These are phyloP conservation scores for Lepidium sativum DNA, from an alignment of 345 rosid species.

Conservation along the genomic window DNA sequence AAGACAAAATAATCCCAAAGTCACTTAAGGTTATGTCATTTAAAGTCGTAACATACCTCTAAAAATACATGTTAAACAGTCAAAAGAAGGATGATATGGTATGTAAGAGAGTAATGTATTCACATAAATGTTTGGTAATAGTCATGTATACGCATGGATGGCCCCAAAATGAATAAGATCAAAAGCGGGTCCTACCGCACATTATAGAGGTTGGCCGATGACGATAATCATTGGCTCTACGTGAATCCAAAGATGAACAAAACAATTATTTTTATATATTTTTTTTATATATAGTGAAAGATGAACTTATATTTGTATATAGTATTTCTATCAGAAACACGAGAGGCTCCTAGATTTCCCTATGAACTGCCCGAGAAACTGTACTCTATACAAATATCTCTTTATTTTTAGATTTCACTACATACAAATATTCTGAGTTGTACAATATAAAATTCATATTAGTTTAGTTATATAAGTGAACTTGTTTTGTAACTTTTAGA, in stretches of 20 bases:
- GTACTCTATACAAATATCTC: conserved; percentile 27
- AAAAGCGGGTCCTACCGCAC: not conserved
- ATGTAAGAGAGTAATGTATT: too few relatives aligned
- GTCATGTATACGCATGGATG: conserved; percentile 6
- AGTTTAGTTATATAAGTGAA: not conserved
- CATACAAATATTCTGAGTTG: conserved; percentile 19
- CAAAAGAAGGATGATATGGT: too few relatives aligned
- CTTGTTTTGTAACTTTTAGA: not conserved
- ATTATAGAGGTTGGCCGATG: conserved; percentile 23
- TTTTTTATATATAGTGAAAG: not conserved
- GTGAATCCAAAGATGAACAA: conserved; percentile 20
- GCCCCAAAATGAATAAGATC: too few relatives aligned
- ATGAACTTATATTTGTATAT: not conserved
- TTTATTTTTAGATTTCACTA: not conserved
- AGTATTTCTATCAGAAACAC: conserved; percentile 20
- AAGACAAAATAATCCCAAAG: too few relatives aligned
- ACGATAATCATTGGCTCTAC: conserved; percentile 27
- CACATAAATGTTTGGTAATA: not conserved
- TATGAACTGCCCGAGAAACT: conserved; percentile 68
- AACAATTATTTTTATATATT: not conserved
- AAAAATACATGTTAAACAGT: too few relatives aligned
- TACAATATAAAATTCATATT: not conserved
- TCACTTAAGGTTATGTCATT: too few relatives aligned
- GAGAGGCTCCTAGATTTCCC: conserved; percentile 36
- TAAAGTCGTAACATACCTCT: too few relatives aligned